Base-by-base conservation (phyloP, 306 rosid genomes). In the Lupinus albus region DNA sequence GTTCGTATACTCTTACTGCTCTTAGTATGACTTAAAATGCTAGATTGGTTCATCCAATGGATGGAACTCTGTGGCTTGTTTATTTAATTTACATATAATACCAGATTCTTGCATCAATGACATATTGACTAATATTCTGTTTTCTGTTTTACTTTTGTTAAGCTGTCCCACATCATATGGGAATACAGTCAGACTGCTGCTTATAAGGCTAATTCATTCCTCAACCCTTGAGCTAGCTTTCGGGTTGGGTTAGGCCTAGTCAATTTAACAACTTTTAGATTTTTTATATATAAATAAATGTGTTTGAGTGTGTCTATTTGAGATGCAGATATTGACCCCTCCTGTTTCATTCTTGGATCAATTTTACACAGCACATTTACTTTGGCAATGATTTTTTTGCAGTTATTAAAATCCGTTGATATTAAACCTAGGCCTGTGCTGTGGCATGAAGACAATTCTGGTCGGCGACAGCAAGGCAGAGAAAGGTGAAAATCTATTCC, bases 391-490 rank as follows among this genome's bases (percentile, higher is more conserved):
- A 6, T 62, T 56, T 14, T 32, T 79, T 46, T 71, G 74, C 86
- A 89, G 96, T 63, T 87, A 71, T 42, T 87, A 30, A 78, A 76
- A 47, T 74, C 87, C 64, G 64, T 72, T 15, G 91, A 87, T 69
- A 76, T 89, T 38, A 87, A 87, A 80, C 93, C 96, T 4, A 54
- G 75, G 71, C 93, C 96, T 51, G 53, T 64, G 12, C 63, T 89
- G 46, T 89, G 96, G 96, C 96, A 89, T 50, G 96, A 89, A 75
- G 91, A 87, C 70, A 83, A 76, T 61, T 76, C 72, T 63, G 61
- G 76, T 44, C 81, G 87, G 55, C 91, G 86, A 72, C 45, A 76
- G 47, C 71, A 85, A 64, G 80, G 79, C 47, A 83, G 94, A 80
- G 94, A 87, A 42, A 79, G 94, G 96, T 87, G 66, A 76, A 80